Evolutionary conservation across 2,329 filamentous ascomycete genomes (phyloP).

Genomic region (Fusarium illudens): DNA sequence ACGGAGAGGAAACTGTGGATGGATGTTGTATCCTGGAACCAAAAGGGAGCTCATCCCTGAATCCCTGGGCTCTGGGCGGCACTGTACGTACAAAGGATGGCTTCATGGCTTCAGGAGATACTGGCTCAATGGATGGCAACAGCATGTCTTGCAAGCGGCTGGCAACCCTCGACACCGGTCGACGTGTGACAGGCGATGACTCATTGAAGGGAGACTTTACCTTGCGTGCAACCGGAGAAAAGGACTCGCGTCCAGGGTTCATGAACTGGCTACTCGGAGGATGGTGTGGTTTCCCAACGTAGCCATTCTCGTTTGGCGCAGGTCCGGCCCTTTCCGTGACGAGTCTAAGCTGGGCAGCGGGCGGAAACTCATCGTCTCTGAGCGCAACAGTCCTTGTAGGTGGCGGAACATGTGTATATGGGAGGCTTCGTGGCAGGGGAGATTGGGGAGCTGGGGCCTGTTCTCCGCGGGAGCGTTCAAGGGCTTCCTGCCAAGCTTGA

Average conservation of each 20-base stretch:
- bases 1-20: constrained; percentile 31
- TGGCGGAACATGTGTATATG: constrained; percentile 20
- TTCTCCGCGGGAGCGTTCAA: constrained; percentile 41
- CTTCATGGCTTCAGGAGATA: constrained; percentile 48
- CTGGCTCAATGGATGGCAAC: constrained; percentile 57
- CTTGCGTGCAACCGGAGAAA: constrained; percentile 39
- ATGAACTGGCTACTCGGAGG: constrained; percentile 29
- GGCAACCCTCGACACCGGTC: constrained; percentile 21
- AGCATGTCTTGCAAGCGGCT: constrained; percentile 52
- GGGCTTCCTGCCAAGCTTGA: constrained; percentile 53
- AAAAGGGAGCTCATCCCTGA: constrained; percentile 31
- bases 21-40: constrained; percentile 33
- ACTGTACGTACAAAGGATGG: constrained; percentile 48
- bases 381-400: constrained; percentile 9
- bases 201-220: constrained; percentile 40
- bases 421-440: constrained; percentile 15
- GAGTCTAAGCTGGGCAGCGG: constrained; percentile 32
- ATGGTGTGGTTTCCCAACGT: constrained; percentile 38
- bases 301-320: constrained; percentile 42
- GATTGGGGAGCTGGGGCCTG: constrained; percentile 15
- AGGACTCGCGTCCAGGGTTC: constrained; percentile 24
- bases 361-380: constrained; percentile 25
- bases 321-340: constrained; percentile 27
- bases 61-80: constrained; percentile 41
- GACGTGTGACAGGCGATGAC: constrained; percentile 31